These are phyloP conservation scores for Nigrospora sphaerica DNA, from an alignment of 2,329 filamentous ascomycete species.

Conservation along the genomic window DNA sequence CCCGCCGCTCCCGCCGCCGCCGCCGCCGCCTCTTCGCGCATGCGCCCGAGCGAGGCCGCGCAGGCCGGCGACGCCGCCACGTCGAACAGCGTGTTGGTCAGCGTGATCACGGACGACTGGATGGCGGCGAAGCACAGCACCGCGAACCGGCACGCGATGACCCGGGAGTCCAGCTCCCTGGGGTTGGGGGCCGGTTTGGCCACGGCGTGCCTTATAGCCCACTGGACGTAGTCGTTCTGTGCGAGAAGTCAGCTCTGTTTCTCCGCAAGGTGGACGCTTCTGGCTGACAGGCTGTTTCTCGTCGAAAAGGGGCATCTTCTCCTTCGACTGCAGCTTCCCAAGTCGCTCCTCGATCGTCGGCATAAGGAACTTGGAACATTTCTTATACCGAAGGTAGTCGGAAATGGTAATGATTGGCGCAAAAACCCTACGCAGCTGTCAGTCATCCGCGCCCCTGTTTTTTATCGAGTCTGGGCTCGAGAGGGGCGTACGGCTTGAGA, in stretches of 20 bases:
- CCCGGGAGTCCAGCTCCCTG: constrained; percentile 17
- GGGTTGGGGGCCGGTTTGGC: constrained; percentile 15
- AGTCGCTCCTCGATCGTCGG: constrained; percentile 26
- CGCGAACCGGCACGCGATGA: constrained; percentile 24
- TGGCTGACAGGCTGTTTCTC: constrained; percentile 10
- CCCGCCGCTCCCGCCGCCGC: not conserved
- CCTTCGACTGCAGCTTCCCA: constrained; percentile 8
- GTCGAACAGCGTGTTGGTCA: constrained; percentile 29
- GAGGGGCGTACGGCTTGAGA: constrained; percentile 20
- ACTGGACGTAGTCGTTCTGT: constrained; percentile 31
- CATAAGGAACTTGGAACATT: constrained; percentile 20
- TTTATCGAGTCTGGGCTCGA: not conserved
- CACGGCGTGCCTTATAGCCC: constrained; percentile 27
- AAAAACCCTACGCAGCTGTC: constrained; percentile 12
- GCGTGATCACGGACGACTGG: constrained; percentile 29
- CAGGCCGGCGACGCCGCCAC: constrained; percentile 21
- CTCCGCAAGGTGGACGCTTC: too few species aligned
- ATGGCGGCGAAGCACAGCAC: constrained; percentile 29
- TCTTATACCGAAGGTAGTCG: constrained; percentile 22
- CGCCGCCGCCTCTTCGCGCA: constrained; percentile 27
- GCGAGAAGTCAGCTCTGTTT: not conserved
- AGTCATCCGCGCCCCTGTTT: not conserved
- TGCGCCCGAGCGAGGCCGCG: constrained; percentile 12
- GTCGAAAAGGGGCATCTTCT: constrained; percentile 12
- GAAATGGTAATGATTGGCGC: constrained; percentile 20